Base-by-base conservation (phyloP, 352 stramenopile species). In the Pythium volutum region DNA sequence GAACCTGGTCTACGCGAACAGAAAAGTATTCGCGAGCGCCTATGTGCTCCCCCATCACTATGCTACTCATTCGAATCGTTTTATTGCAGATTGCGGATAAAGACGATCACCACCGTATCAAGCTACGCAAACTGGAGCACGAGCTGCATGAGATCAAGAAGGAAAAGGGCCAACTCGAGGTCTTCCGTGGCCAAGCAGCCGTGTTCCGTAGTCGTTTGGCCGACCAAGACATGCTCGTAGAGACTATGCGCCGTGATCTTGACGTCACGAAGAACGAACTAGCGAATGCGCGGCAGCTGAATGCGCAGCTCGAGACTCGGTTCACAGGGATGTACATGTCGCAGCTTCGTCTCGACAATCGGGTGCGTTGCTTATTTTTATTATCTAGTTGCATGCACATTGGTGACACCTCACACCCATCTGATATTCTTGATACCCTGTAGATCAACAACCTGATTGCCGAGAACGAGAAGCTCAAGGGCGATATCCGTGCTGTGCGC, bases 1-100 rank as follows among this genome's bases (percentile, higher is more conserved):
- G 36, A 84, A 73, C 33, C 66, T 91, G 25, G 75, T 89, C 23
- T 75, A 75, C 22, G 71, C 85, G 39, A 79, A 64, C 58, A 88
- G 84, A 59, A 66, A 69, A 64, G 79, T 91, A 50, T 7, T 50
- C n/a, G 31, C 31, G 31, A 36, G 31, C 14, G 31, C 31, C n/a
- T 2, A 36, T 8, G 31, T 36, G 31, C 31, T 15, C 29, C 12
- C 0, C n/a, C 11, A 50, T 9, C n/a, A 31, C 4, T 15, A 31
- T 14, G 10, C 1, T n/a, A n/a, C 43, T 31, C 0, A n/a, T 31
- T 7, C 18, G 18, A 50, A 6, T 29, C 22, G 5, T 50, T 6
- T 29, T 15, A 3, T 15, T 41, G 16, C 23, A 91, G 81, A 54
- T 78, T 4, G 69, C 78, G 15, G 59, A 62, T 18, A 80, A 79